Evolutionary conservation across 176 grass and related monocot species (phyloP).

Genomic region (Cocos nucifera): DNA sequence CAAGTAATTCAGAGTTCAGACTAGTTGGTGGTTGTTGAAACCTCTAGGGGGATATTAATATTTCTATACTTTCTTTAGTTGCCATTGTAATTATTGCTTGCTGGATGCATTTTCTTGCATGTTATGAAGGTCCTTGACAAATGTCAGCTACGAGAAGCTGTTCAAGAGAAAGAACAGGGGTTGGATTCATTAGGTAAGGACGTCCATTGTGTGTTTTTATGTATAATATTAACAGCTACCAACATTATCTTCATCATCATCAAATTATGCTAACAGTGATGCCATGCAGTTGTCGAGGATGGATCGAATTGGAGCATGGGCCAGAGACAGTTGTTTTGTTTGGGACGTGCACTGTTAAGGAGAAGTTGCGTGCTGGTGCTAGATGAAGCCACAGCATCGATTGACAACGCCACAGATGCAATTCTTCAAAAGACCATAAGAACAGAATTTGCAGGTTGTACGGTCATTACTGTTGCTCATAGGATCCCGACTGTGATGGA

Average conservation of each 20-base stretch:
- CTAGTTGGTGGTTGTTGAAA: no score
- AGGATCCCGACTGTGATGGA: slow-evolving; percentile 88
- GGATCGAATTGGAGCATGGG: slow-evolving; percentile 99
- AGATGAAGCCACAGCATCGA: slow-evolving; percentile 78
- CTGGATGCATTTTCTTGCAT: neutral
- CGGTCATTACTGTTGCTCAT: slow-evolving; percentile 83
- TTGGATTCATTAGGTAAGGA: slow-evolving; percentile 69
- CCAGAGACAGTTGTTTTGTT: slow-evolving; percentile 84
- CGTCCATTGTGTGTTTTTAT: neutral
- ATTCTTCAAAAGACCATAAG: slow-evolving; percentile 85
- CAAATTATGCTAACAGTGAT: neutral
- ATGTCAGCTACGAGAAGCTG: slow-evolving; percentile 81
- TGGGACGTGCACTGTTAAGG: slow-evolving; percentile 73
- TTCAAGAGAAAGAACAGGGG: slow-evolving; percentile 69
- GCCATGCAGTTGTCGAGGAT: slow-evolving; percentile 56
- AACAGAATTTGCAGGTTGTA: slow-evolving; percentile 61
- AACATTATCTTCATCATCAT: neutral
- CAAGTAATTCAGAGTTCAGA: no score
- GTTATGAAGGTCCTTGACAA: slow-evolving; percentile 64
- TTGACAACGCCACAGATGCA: slow-evolving; percentile 83
- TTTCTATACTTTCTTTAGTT: no score
- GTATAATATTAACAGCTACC: neutral
- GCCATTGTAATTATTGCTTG: neutral
- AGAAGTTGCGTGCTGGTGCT: slow-evolving; percentile 64
- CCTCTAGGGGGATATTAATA: no score